Evolutionary conservation across 495 filamentous ascomycete genomes (phyloP), one percentile per base, ranked within the genome.

Genomic region (Aspergillus hancockii): DNA sequence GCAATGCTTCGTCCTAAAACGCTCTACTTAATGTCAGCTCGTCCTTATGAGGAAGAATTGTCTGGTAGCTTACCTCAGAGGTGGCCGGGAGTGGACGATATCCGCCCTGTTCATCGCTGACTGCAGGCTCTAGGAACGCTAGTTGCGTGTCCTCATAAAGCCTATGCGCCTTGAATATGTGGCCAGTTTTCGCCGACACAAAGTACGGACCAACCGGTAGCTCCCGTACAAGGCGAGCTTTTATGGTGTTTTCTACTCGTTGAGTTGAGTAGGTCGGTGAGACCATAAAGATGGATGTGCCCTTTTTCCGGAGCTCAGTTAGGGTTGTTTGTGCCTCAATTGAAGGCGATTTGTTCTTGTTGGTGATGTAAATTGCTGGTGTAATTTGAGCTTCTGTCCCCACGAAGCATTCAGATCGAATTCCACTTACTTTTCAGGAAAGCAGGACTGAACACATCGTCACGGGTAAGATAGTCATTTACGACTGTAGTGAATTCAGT

Each of bases 131-230:
- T 21, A 67, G 66, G 23, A 81, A 81, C 3, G 74, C 61, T 0
- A 73, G 62, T 19, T 73, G 65, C 32, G 68, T 68, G 56, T 81
- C 78, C 1, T 70, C 51, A 56, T 79, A 81, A 2, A 80, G 59
- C 4, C 75, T 71, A 54, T 73, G 75, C 13, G 75, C 75, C 1
- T 68, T 65, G 49, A 71, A 74, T n/a, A 79, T 50, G 8, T 69
- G 54, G 2, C 76, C 76, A 8, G 75, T 75, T 0, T 60, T 50
- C 1, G 67, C 52, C 10, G 77, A 72, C 13, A 78, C 54, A 62
- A 83, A 81, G 63, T 82, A 83, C 0, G 80, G 81, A 1, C 81
- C 81, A 0, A 67, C 63, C 0, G 79, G 76, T 14, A 83, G 57
- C 10, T 61, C 59, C 1, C 53, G 21, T 9, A 19, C 57, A 0